phyloP scores from a whole-genome alignment of 2,329 filamentous ascomycete genomes.

The Diaporthe sp. region DNA sequence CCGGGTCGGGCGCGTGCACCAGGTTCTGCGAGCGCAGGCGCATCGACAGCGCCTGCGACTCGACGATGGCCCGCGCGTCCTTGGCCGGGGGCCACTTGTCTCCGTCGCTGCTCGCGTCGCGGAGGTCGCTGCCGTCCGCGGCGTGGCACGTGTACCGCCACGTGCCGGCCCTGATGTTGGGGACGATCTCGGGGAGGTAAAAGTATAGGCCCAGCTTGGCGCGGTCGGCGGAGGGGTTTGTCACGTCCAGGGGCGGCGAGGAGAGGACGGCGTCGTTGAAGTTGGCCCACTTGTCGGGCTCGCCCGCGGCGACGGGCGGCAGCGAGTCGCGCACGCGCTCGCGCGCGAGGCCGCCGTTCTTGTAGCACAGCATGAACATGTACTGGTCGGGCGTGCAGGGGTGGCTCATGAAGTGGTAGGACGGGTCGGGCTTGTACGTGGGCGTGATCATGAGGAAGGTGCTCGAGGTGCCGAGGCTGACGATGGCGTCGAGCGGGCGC shows the following conservation, averaged over 20 bases:
- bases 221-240: conserved; percentile 60
- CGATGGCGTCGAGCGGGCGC: conserved; percentile 90
- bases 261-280: conserved; percentile 83
- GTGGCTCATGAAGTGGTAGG: conserved; percentile 99
- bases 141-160: conserved; percentile 81
- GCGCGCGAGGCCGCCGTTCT: conserved; percentile 94
- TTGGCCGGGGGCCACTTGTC: conserved; percentile 67
- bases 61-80: conserved; percentile 90
- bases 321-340: conserved; percentile 90
- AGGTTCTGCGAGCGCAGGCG: conserved; percentile 86
- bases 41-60: conserved; percentile 94
- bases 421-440: conserved; percentile 88
- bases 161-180: conserved; percentile 86
- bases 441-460: conserved; percentile 98
- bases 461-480: conserved; percentile 93
- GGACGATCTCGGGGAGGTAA: conserved; percentile 94
- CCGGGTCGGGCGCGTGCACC: conserved; percentile 68
- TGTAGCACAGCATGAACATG: conserved; percentile 99
- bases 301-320: conserved; percentile 61
- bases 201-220: conserved; percentile 96
- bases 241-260: conserved; percentile 78
- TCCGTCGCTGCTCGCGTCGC: conserved; percentile 31
- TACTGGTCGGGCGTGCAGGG: conserved; percentile 91
- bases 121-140: conserved; percentile 67
- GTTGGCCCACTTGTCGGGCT: conserved; percentile 75